Conservation (phyloP, 805 yeast genomes). For the Starmerella scarabaei region DNA sequence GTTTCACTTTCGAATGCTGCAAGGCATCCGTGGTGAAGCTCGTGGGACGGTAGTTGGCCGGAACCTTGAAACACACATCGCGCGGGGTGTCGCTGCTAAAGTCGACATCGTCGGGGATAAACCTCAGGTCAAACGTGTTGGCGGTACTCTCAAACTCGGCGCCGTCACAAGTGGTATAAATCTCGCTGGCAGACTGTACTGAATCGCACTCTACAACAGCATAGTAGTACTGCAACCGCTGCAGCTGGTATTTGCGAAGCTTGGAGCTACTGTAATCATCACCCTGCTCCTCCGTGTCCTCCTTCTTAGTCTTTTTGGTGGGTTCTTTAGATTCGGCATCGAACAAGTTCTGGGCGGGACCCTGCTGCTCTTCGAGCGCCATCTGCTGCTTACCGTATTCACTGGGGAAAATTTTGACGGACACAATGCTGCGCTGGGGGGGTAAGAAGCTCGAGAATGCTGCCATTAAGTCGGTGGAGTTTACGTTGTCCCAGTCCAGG, state of each 20-base stretch:
- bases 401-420: slow-evolving; percentile 70
- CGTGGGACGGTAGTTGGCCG: slow-evolving; percentile 66
- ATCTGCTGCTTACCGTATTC: slow-evolving; percentile 88
- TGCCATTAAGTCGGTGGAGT: slow-evolving; percentile 76
- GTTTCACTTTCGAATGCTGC: slow-evolving; percentile 88
- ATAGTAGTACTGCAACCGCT: slow-evolving; percentile 81
- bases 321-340: slow-evolving; percentile 20
- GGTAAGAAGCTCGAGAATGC: slow-evolving; percentile 81
- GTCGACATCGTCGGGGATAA: slow-evolving; percentile 83
- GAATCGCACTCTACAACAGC: slow-evolving; percentile 81
- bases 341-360: slow-evolving; percentile 83
- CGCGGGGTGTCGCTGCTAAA: slow-evolving; percentile 59
- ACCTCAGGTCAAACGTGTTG: slow-evolving; percentile 81
- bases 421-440: slow-evolving; percentile 49
- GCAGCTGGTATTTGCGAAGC: slow-evolving; percentile 80
- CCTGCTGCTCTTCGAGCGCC: slow-evolving; percentile 79
- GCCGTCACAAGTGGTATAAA: slow-evolving; percentile 83
- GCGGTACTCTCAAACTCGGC: slow-evolving; percentile 94
- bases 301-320: slow-evolving; percentile 29
- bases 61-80: slow-evolving; percentile 60
- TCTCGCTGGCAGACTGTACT: slow-evolving; percentile 52
- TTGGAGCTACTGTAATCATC: slow-evolving; percentile 79
- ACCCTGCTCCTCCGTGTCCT: slow-evolving; percentile 37
- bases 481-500: slow-evolving; percentile 94
- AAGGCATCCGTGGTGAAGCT: slow-evolving; percentile 86